phyloP scores from a whole-genome alignment of 176 grass and related monocot genomes.

The Puya raimondii region DNA sequence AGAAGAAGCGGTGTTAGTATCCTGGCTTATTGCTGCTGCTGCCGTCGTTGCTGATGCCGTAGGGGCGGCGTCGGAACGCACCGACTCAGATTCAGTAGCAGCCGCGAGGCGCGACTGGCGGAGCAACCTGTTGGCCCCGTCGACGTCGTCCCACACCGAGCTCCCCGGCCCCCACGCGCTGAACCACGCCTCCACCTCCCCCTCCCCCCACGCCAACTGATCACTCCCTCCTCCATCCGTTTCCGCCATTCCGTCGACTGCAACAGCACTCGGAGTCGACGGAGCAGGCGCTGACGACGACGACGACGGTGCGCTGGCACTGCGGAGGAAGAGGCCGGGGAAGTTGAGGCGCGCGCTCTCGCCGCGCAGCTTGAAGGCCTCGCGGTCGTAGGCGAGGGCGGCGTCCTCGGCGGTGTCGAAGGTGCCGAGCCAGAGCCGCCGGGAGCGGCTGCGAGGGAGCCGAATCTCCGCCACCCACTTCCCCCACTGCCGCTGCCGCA shows the following conservation, averaged over 20 bases:
- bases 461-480: constrained; percentile 99
- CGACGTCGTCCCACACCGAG: constrained; percentile 10
- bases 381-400: constrained; percentile 68
- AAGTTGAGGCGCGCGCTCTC: constrained; percentile 27
- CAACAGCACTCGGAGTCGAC: neutral
- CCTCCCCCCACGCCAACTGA: constrained; percentile 9
- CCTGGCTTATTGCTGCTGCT: neutral
- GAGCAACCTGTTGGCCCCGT: neutral
- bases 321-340: constrained; percentile 16
- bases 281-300: neutral
- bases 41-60: neutral
- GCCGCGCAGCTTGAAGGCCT: constrained; percentile 24
- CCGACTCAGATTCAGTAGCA: neutral
- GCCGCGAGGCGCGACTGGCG: neutral
- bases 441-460: constrained; percentile 60
- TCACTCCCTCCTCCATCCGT: neutral
- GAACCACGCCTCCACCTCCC: neutral
- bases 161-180: neutral
- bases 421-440: constrained; percentile 76
- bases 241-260: neutral
- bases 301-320: neutral
- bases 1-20: neutral
- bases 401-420: constrained; percentile 91
- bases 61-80: neutral
- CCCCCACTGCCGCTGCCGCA: constrained; percentile 95